These are phyloP conservation scores for Boletus pseudo-olivaceus DNA, from an alignment of 768 basidiomycete species.

Conservation along the genomic window DNA sequence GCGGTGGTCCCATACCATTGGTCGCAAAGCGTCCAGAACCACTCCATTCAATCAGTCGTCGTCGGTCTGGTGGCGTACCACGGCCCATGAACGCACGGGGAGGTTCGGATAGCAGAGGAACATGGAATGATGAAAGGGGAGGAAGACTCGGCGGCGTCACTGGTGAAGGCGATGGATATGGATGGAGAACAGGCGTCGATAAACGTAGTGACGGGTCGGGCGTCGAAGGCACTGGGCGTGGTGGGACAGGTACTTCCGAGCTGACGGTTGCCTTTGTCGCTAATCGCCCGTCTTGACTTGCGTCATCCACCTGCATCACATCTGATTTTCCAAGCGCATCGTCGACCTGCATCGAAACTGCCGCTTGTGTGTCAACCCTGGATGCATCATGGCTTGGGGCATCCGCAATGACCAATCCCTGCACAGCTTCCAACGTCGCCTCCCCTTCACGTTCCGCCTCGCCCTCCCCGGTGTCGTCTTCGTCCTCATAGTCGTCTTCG, in stretches of 20 bases:
- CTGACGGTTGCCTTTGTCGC: background rate
- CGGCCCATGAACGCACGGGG: slow-evolving; percentile 35
- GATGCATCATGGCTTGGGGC: background rate
- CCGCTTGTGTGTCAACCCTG: background rate
- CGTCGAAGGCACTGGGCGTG: background rate
- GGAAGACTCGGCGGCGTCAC: slow-evolving; percentile 17
- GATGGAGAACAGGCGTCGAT: slow-evolving; percentile 1
- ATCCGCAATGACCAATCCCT: slow-evolving; percentile 10
- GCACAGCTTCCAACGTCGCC: slow-evolving; percentile 11
- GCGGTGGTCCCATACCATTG: slow-evolving; percentile 23
- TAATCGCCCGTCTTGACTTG: background rate
- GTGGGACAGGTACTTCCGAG: background rate
- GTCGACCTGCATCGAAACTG: slow-evolving; percentile 4
- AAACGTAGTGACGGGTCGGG: slow-evolving; percentile 1
- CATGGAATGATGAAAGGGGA: slow-evolving; percentile 28
- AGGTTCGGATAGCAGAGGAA: slow-evolving; percentile 31
- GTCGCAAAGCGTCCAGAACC: slow-evolving; percentile 15
- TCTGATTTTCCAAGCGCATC: background rate
- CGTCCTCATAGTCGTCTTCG: slow-evolving; percentile 31
- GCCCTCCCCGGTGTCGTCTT: slow-evolving; percentile 18
- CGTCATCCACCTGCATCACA: background rate
- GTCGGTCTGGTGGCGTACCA: slow-evolving; percentile 31
- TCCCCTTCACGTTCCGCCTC: slow-evolving; percentile 17
- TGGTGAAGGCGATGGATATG: slow-evolving; percentile 3
- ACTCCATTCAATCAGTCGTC: slow-evolving; percentile 30